Conservation (phyloP, 495 filamentous ascomycete genomes). For the Annulohypoxylon nitens region DNA sequence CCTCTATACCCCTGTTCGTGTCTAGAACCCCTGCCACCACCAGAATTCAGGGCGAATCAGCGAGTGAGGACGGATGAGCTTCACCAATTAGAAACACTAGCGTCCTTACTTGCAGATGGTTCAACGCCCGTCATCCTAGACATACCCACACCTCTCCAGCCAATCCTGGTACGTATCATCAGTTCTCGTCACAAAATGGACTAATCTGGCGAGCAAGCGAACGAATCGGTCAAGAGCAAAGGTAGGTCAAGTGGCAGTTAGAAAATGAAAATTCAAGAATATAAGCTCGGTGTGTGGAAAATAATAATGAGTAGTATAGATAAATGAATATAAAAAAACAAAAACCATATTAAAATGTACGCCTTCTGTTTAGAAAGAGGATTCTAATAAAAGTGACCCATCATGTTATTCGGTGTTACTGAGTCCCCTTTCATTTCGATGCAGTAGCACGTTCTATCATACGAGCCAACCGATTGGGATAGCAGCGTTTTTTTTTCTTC, state of each 20-base stretch:
- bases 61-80: slow-evolving; percentile 9
- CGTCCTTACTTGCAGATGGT: slow-evolving; percentile 44
- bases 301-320: neutral
- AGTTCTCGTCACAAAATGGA: neutral
- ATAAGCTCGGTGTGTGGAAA: neutral
- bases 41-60: slow-evolving; percentile 38
- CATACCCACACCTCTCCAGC: slow-evolving; percentile 10
- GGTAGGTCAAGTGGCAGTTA: neutral
- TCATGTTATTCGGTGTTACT: slow-evolving; percentile 4
- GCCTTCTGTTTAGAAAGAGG: neutral
- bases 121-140: slow-evolving; percentile 41
- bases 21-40: slow-evolving; percentile 22
- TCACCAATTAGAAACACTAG: slow-evolving; percentile 50
- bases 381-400: neutral
- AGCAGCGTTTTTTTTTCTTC: slow-evolving; percentile 13
- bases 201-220: neutral
- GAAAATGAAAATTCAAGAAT: neutral
- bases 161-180: neutral
- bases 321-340: neutral
- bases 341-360: neutral
- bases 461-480: slow-evolving; percentile 26
- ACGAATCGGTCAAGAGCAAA: neutral
- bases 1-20: slow-evolving; percentile 28
- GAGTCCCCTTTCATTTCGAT: slow-evolving; percentile 40
- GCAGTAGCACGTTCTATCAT: slow-evolving; percentile 17